Conservation (phyloP, 129 eudicot species). For the Artemisia argyi region DNA sequence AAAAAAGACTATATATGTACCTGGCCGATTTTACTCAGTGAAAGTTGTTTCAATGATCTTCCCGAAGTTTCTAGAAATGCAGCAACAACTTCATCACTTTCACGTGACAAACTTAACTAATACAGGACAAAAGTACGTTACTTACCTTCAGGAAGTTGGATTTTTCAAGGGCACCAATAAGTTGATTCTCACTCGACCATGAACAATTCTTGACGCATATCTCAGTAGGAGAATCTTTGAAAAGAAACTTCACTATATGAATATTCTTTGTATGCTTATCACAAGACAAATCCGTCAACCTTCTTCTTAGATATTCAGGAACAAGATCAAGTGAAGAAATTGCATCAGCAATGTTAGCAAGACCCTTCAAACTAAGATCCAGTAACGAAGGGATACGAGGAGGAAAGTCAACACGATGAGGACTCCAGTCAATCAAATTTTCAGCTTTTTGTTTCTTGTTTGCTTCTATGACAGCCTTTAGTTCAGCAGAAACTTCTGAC, state of each 20-base stretch:
- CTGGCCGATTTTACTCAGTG: slow-evolving; percentile 50
- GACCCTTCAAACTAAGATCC: slow-evolving; percentile 49
- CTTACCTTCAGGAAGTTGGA: slow-evolving; percentile 45
- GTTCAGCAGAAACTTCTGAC: slow-evolving; percentile 36
- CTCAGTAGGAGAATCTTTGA: slow-evolving; percentile 46
- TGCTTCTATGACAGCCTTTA: slow-evolving; percentile 34
- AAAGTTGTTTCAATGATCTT: slow-evolving; percentile 49
- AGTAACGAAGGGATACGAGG: slow-evolving; percentile 48
- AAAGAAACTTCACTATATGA: slow-evolving; percentile 38
- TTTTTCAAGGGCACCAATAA: slow-evolving; percentile 27
- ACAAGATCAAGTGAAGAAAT: slow-evolving; percentile 45
- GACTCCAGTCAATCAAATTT: slow-evolving; percentile 46
- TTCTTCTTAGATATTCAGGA: slow-evolving; percentile 39
- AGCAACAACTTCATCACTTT: slow-evolving; percentile 78
- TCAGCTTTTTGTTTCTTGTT: slow-evolving; percentile 21
- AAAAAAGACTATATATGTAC: slow-evolving; percentile 24
- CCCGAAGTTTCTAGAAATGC: slow-evolving; percentile 70
- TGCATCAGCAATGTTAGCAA: slow-evolving; percentile 48
- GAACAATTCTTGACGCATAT: slow-evolving; percentile 58
- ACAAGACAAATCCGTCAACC: slow-evolving; percentile 43
- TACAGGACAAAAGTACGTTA: no score
- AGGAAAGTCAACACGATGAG: slow-evolving; percentile 5
- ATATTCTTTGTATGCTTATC: slow-evolving; percentile 42
- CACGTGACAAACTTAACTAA: background rate
- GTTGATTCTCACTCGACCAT: slow-evolving; percentile 46